These are phyloP conservation scores for Stenocarpella maydis DNA, from an alignment of 2,329 filamentous ascomycete species.

Conservation along the genomic window DNA sequence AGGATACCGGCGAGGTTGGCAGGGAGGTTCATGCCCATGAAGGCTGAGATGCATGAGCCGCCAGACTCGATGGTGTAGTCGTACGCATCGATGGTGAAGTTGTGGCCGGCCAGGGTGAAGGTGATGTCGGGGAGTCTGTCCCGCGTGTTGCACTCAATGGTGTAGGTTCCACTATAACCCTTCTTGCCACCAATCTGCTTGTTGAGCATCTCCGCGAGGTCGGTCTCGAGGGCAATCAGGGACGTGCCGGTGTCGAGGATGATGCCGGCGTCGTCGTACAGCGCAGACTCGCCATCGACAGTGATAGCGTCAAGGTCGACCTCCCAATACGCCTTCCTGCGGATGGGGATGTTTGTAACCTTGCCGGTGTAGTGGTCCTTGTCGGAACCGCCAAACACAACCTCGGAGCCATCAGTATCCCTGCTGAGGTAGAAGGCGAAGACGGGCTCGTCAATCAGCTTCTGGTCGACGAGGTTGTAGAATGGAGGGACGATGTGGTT, in stretches of 20 bases:
- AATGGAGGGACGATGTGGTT: conserved; percentile 95
- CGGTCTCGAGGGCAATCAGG: conserved; percentile 90
- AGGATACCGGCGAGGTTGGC: conserved; percentile 89
- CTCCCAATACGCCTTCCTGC: conserved; percentile 99
- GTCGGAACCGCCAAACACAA: conserved; percentile 88
- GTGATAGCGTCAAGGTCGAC: conserved; percentile 93
- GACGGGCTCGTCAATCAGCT: conserved; percentile 87
- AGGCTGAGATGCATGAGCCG: conserved; percentile 94
- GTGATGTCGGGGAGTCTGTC: conserved; percentile 86
- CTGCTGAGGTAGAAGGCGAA: conserved; percentile 96
- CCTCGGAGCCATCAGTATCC: conserved; percentile 81
- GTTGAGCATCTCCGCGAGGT: conserved; percentile 95
- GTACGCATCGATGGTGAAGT: conserved; percentile 87
- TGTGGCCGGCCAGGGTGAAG: conserved; percentile 88
- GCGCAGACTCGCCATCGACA: conserved; percentile 84
- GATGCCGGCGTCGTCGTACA: conserved; percentile 92
- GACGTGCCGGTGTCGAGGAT: conserved; percentile 99
- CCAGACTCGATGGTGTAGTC: conserved; percentile 98
- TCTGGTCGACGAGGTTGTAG: conserved; percentile 94
- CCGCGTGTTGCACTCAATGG: conserved; percentile 86
- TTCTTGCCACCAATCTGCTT: conserved; percentile 98
- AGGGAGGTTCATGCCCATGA: conserved; percentile 96
- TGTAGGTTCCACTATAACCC: conserved; percentile 96
- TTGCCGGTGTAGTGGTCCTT: conserved; percentile 83
- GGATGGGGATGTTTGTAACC: conserved; percentile 90